These are phyloP conservation scores for Saturnispora bothae DNA, from an alignment of 805 yeast species.

Conservation along the genomic window DNA sequence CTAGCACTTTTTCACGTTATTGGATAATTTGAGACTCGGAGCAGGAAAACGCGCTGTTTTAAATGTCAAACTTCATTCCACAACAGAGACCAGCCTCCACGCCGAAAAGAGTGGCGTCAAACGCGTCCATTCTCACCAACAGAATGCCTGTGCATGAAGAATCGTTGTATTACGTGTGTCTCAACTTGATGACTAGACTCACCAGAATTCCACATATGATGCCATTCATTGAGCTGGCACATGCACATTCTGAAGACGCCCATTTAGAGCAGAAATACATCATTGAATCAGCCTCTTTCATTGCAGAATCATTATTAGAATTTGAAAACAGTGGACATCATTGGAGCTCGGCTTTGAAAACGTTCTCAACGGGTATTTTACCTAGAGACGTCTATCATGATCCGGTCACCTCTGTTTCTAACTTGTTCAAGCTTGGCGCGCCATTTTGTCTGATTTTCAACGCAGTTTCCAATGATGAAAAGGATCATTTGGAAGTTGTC, in stretches of 20 bases:
- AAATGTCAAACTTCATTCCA: background rate
- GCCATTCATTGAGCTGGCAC: slow-evolving; percentile 56
- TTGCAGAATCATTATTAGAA: slow-evolving; percentile 5
- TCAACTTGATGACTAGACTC: slow-evolving; percentile 42
- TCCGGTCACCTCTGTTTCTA: slow-evolving; percentile 87
- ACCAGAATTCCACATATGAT: slow-evolving; percentile 55
- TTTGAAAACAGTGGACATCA: slow-evolving; percentile 7
- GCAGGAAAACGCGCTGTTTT: background rate
- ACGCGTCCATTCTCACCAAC: slow-evolving; percentile 49
- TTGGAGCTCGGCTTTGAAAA: slow-evolving; percentile 35
- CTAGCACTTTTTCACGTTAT: too few species aligned
- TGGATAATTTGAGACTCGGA: too few species aligned
- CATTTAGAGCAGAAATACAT: slow-evolving; percentile 60
- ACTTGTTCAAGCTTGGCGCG: slow-evolving; percentile 82
- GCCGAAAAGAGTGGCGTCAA: slow-evolving; percentile 28
- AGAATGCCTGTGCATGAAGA: slow-evolving; percentile 50
- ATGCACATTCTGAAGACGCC: slow-evolving; percentile 52
- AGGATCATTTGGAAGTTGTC: slow-evolving; percentile 40
- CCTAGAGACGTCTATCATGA: slow-evolving; percentile 72
- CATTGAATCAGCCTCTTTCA: slow-evolving; percentile 10
- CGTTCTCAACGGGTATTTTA: slow-evolving; percentile 66
- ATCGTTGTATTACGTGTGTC: slow-evolving; percentile 61
- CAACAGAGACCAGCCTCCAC: slow-evolving; percentile 9
- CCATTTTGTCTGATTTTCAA: slow-evolving; percentile 84
- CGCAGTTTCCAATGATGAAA: slow-evolving; percentile 38